These are phyloP conservation scores for Blastobotrys robertii DNA, from an alignment of 805 yeast genomes.

Conservation along the genomic window DNA sequence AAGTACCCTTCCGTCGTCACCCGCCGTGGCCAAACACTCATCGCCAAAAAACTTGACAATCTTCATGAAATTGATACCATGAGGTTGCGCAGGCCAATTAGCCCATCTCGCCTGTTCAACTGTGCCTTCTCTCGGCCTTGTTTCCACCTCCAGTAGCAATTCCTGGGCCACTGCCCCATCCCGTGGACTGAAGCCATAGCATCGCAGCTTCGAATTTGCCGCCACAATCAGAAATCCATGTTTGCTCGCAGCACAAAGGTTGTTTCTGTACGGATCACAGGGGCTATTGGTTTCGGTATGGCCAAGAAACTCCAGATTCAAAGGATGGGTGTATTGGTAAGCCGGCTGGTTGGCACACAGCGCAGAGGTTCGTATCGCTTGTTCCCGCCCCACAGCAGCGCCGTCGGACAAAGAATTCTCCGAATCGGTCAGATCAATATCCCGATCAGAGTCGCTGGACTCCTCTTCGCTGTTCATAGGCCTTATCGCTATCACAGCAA, in stretches of 20 bases:
- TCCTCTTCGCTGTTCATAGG: too few relatives aligned
- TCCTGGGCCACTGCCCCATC: slow-evolving; percentile 19
- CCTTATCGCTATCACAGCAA: too few relatives aligned
- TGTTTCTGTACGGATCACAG: slow-evolving; percentile 6
- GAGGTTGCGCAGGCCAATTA: slow-evolving; percentile 47
- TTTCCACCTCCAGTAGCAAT: slow-evolving; percentile 30
- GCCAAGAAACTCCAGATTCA: not conserved
- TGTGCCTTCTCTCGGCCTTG: slow-evolving; percentile 34
- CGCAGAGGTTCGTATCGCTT: too few relatives aligned
- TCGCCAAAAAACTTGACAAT: slow-evolving; percentile 28
- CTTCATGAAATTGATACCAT: slow-evolving; percentile 44
- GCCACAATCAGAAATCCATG: slow-evolving; percentile 3
- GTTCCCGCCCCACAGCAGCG: too few relatives aligned
- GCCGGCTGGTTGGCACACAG: slow-evolving; percentile 1
- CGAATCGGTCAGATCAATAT: too few relatives aligned
- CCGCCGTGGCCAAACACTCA: slow-evolving; percentile 39
- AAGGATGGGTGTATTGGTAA: not conserved
- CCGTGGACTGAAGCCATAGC: slow-evolving; percentile 3
- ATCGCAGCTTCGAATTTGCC: not conserved
- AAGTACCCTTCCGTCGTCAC: slow-evolving; percentile 44
- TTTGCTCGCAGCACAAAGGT: slow-evolving; percentile 8
- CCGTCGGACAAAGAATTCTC: too few relatives aligned
- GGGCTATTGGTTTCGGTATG: not conserved
- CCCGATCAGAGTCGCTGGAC: too few relatives aligned
- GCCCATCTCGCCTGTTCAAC: slow-evolving; percentile 34